These are phyloP conservation scores for Ballota nigra DNA, from an alignment of 257 asterid genomes.

Conservation along the genomic window DNA sequence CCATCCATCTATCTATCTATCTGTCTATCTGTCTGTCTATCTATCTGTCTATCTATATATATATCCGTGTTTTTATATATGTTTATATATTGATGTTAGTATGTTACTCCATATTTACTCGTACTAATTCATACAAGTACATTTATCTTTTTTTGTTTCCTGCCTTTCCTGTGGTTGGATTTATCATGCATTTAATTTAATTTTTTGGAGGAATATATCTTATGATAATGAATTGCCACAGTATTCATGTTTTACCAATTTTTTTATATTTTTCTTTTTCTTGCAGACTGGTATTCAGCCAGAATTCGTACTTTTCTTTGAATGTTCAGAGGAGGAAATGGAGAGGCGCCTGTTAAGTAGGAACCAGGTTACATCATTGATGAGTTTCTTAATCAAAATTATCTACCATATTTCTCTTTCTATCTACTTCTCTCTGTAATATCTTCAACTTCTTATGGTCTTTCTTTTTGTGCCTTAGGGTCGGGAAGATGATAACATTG, in stretches of 20 bases:
- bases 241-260: neutral
- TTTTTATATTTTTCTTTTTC: neutral
- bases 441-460: neutral
- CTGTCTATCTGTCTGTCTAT: no score
- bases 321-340: conserved; percentile 66
- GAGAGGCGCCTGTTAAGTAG: conserved; percentile 53
- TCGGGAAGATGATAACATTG: conserved; percentile 61
- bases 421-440: neutral
- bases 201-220: neutral
- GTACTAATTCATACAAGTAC: neutral
- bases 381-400: conserved; percentile 34
- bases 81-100: neutral
- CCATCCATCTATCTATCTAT: no score
- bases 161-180: neutral
- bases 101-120: neutral
- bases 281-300: conserved; percentile 81
- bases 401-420: neutral
- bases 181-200: neutral
- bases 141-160: neutral
- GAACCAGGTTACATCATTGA: conserved; percentile 44
- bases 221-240: neutral
- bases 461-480: conserved; percentile 36
- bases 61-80: neutral
- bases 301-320: conserved; percentile 62
- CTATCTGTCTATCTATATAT: no score